Evolutionary conservation across 1,139 yeast genomes (phyloP).

Genomic region (Blastobotrys arbuscula): DNA sequence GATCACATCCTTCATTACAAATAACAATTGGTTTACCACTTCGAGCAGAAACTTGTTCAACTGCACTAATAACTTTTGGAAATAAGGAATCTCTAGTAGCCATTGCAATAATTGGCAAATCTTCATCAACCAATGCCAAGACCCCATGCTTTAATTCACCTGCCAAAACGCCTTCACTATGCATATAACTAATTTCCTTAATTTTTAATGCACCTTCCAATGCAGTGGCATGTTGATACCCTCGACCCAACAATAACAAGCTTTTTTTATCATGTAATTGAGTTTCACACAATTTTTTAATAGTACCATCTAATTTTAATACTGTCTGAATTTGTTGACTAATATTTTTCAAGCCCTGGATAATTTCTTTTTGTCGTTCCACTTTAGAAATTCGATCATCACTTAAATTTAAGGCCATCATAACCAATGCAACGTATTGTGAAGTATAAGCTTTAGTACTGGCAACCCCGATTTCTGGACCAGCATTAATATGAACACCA

Average conservation of each 20-base stretch:
- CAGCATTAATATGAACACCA: constrained; percentile 99
- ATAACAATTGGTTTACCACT: constrained; percentile 94
- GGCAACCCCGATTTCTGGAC: constrained; percentile 99
- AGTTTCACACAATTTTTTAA: constrained; percentile 68
- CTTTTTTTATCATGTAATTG: constrained; percentile 78
- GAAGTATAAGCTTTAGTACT: constrained; percentile 99
- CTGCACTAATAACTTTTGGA: constrained; percentile 94
- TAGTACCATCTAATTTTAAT: constrained; percentile 63
- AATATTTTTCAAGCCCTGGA: constrained; percentile 75
- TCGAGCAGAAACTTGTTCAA: constrained; percentile 96
- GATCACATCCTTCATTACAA: constrained; percentile 76
- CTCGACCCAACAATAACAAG: constrained; percentile 88
- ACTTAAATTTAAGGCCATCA: constrained; percentile 91
- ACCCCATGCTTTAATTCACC: constrained; percentile 99
- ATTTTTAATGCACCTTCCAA: constrained; percentile 97
- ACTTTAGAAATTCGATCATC: constrained; percentile 80
- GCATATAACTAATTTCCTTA: constrained; percentile 98
- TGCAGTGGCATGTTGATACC: constrained; percentile 96
- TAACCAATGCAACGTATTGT: constrained; percentile 92
- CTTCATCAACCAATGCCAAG: constrained; percentile 90
- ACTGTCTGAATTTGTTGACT: constrained; percentile 83
- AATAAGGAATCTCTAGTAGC: constrained; percentile 97
- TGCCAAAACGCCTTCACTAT: constrained; percentile 97
- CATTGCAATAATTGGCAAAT: constrained; percentile 89
- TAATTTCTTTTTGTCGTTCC: constrained; percentile 76